Percentiles rank a stretch among this genome's conserved stretches.
Evolutionary conservation across 805 yeast genomes (phyloP).

Genomic region (Candida michaelii): DNA sequence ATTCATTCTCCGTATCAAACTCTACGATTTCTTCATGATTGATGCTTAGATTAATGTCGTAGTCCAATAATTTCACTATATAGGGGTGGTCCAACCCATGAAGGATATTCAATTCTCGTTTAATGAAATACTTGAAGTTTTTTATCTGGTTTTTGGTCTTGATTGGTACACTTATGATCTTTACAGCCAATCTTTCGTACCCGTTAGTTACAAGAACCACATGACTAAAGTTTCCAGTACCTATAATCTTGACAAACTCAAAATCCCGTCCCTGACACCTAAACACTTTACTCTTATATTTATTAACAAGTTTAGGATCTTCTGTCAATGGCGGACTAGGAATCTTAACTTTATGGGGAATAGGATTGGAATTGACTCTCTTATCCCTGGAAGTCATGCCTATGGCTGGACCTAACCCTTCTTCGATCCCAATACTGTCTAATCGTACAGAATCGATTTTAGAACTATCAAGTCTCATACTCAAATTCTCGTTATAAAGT

Average conservation of each 20-base stretch:
- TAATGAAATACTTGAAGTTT: constrained; percentile 38
- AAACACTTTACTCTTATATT: background rate
- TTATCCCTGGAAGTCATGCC: constrained; percentile 6
- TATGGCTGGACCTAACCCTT: constrained; percentile 2
- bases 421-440: background rate
- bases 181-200: constrained; percentile 59
- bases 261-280: background rate
- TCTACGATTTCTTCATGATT: constrained; percentile 21
- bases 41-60: constrained; percentile 32
- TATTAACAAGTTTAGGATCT: background rate
- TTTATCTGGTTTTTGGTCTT: constrained; percentile 22
- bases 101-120: constrained; percentile 71
- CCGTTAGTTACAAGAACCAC: constrained; percentile 49
- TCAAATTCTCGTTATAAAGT: constrained; percentile 6
- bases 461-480: background rate
- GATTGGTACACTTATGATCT: constrained; percentile 50
- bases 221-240: constrained; percentile 67
- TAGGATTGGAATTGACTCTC: constrained; percentile 27
- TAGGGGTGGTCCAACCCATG: constrained; percentile 60
- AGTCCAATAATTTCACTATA: constrained; percentile 61
- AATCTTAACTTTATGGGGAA: constrained; percentile 11
- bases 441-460: too few relatives aligned
- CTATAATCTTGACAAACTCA: constrained; percentile 39
- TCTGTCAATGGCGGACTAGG: constrained; percentile 9
- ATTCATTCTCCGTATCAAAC: constrained; percentile 20